Percentiles rank a stretch among this genome's conserved stretches.
These are phyloP conservation scores for Aegle marmelos DNA, from an alignment of 345 rosid genomes.

Conservation along the genomic window DNA sequence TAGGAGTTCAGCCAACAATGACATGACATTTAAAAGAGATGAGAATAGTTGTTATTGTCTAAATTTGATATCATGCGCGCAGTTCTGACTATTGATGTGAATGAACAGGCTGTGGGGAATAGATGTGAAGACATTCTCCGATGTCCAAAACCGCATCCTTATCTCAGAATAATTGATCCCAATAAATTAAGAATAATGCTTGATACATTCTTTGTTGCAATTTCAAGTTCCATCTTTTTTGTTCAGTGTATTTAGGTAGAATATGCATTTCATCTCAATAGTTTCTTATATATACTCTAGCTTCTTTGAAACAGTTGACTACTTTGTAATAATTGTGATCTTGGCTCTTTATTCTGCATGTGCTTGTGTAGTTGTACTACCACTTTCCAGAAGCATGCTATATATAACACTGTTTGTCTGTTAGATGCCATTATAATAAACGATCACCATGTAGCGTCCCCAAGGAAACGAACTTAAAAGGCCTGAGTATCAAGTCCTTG, in stretches of 20 bases:
- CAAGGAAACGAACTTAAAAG: too few relatives aligned
- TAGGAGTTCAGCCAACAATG: neutral
- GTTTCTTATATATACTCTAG: neutral
- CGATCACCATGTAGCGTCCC: too few relatives aligned
- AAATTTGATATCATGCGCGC: neutral
- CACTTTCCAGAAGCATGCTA: too few relatives aligned
- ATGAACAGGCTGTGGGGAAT: constrained; percentile 75
- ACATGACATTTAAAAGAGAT: neutral
- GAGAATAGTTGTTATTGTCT: neutral
- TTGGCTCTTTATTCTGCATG: neutral
- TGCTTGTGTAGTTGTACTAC: too few relatives aligned
- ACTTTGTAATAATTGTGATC: neutral
- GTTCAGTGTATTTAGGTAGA: neutral
- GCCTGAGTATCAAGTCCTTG: too few relatives aligned
- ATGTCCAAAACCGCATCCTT: constrained; percentile 50
- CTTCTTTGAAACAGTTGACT: neutral
- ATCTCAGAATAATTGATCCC: constrained; percentile 22
- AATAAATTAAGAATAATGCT: neutral
- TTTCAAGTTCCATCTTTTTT: neutral
- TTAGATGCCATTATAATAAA: too few relatives aligned
- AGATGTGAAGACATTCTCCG: constrained; percentile 68
- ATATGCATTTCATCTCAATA: neutral
- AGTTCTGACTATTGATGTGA: neutral
- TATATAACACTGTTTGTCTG: too few relatives aligned
- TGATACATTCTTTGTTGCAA: neutral